Percentiles rank a stretch among this genome's conserved stretches.
Evolutionary conservation across 352 stramenopile species (phyloP).

Genomic region (Pythium dissotocum): DNA sequence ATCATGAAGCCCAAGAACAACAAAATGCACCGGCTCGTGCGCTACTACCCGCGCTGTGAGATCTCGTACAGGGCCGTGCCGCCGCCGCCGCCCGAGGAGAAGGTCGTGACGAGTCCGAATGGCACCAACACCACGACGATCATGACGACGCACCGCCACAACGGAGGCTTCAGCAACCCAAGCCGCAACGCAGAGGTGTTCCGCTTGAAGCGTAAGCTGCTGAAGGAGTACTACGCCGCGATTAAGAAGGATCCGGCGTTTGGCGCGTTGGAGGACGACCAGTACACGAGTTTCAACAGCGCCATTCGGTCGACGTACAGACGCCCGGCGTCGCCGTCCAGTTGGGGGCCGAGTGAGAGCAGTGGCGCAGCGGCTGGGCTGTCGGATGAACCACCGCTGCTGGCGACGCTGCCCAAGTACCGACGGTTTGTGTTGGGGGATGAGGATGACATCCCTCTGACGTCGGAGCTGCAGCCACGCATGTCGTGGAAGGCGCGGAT

Average conservation of each 20-base stretch:
- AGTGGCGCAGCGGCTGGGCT: background rate
- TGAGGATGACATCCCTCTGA: slow-evolving; percentile 37
- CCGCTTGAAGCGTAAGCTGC: slow-evolving; percentile 59
- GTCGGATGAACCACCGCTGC: slow-evolving; percentile 12
- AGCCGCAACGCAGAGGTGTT: slow-evolving; percentile 72
- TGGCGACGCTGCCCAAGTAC: slow-evolving; percentile 48
- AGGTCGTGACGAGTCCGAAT: slow-evolving; percentile 49
- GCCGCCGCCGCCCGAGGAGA: slow-evolving; percentile 51
- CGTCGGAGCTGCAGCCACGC: slow-evolving; percentile 36
- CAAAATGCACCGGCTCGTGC: slow-evolving; percentile 70
- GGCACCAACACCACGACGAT: slow-evolving; percentile 51
- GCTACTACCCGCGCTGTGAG: slow-evolving; percentile 63
- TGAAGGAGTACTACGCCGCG: slow-evolving; percentile 53
- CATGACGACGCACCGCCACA: slow-evolving; percentile 55
- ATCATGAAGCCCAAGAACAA: slow-evolving; percentile 85
- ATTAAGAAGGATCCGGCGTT: slow-evolving; percentile 29
- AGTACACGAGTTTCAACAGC: background rate
- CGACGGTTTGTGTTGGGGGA: slow-evolving; percentile 34
- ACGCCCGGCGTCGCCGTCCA: slow-evolving; percentile 17
- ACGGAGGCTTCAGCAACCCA: slow-evolving; percentile 72
- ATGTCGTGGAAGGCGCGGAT: slow-evolving; percentile 60
- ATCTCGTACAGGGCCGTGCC: slow-evolving; percentile 72
- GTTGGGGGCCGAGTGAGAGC: slow-evolving; percentile 18
- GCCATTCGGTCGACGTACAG: slow-evolving; percentile 25
- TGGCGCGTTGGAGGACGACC: slow-evolving; percentile 22